phyloP scores from a whole-genome alignment of 768 basidiomycete species.

The Rhodotorula toruloides region DNA sequence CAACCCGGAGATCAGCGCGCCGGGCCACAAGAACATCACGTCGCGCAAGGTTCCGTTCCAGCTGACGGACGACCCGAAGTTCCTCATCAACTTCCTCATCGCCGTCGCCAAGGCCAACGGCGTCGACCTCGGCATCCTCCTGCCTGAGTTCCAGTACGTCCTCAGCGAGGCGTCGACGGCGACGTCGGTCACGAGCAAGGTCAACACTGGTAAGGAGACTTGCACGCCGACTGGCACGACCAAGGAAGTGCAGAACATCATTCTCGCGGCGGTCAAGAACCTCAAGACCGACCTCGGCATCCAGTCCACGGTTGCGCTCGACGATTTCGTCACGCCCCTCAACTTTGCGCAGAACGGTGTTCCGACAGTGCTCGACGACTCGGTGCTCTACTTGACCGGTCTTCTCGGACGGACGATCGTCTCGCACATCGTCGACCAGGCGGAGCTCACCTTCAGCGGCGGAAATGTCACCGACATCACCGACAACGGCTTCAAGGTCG shows the following conservation, averaged over 20 bases:
- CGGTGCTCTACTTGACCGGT: slow-evolving; percentile 63
- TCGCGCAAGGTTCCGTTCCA: slow-evolving; percentile 53
- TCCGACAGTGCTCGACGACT: slow-evolving; percentile 60
- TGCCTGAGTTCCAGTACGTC: slow-evolving; percentile 25
- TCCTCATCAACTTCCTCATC: slow-evolving; percentile 58
- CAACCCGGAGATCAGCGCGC: slow-evolving; percentile 56
- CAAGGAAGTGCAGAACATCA: slow-evolving; percentile 59
- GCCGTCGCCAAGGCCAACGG: slow-evolving; percentile 55
- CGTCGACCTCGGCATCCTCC: slow-evolving; percentile 55
- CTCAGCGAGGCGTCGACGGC: slow-evolving; percentile 5
- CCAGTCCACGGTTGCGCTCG: slow-evolving; percentile 56
- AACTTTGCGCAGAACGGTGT: slow-evolving; percentile 59
- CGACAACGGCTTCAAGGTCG: slow-evolving; percentile 61
- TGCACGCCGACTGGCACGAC: slow-evolving; percentile 58
- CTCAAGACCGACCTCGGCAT: slow-evolving; percentile 56
- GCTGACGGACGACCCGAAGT: slow-evolving; percentile 61
- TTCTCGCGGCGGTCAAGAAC: slow-evolving; percentile 58
- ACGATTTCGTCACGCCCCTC: slow-evolving; percentile 61
- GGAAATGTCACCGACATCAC: slow-evolving; percentile 60
- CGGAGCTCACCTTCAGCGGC: slow-evolving; percentile 55
- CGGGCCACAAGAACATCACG: slow-evolving; percentile 58
- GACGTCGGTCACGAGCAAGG: slow-evolving; percentile 51
- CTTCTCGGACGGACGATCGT: slow-evolving; percentile 59
- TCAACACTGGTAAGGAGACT: slow-evolving; percentile 53
- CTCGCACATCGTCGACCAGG: slow-evolving; percentile 54